These are phyloP conservation scores for Dendrocalamus latiflorus DNA, from an alignment of 202 grass and related monocot genomes.

Conservation along the genomic window DNA sequence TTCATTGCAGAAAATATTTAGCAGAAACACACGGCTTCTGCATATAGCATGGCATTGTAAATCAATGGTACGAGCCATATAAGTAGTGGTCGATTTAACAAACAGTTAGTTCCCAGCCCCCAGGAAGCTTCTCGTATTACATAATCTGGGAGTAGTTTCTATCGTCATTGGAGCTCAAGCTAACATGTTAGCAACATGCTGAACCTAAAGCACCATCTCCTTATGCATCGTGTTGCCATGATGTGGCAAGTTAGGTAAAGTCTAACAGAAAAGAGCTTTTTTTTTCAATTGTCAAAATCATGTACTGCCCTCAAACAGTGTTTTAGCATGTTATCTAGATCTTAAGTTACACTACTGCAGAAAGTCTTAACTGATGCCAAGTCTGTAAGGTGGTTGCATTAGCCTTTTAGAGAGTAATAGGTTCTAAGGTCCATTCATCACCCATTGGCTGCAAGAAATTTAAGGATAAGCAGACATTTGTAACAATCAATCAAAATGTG, in stretches of 20 bases:
- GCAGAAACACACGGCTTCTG: neutral
- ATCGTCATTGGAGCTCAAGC: neutral
- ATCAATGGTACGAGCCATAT: neutral
- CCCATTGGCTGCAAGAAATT: neutral
- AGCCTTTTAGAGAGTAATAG: neutral
- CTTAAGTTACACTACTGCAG: neutral
- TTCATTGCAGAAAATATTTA: neutral
- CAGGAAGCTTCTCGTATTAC: neutral
- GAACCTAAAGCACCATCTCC: neutral
- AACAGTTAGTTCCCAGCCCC: neutral
- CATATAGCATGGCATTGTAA: neutral
- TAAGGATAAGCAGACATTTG: neutral
- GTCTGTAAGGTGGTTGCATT: neutral
- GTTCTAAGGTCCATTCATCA: neutral
- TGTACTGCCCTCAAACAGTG: neutral
- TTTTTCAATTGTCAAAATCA: neutral
- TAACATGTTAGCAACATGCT: neutral
- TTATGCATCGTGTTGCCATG: neutral
- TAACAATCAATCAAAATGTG: neutral
- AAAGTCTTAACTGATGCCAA: neutral
- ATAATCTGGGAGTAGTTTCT: neutral
- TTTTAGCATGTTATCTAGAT: neutral
- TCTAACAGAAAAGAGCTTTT: neutral
- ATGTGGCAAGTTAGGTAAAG: neutral
- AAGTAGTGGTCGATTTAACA: neutral